These are phyloP conservation scores for Saturnispora sekii DNA, from an alignment of 805 yeast species.

Conservation along the genomic window DNA sequence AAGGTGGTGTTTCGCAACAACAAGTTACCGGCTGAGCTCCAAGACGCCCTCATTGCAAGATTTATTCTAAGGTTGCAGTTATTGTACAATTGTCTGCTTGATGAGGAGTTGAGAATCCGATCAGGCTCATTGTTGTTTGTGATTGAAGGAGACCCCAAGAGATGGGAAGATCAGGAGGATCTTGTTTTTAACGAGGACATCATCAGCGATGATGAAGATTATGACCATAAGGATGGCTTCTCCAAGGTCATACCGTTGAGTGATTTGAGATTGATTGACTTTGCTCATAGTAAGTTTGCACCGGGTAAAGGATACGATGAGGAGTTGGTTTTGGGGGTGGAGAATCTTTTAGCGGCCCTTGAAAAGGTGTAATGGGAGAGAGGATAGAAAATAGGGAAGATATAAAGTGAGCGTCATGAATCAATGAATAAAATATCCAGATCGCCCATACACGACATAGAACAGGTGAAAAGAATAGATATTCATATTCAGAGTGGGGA, in stretches of 20 bases:
- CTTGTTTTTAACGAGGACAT: slow-evolving; percentile 32
- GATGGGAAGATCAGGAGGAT: slow-evolving; percentile 35
- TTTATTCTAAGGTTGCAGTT: slow-evolving; percentile 54
- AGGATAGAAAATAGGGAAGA: neutral
- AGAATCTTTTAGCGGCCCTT: slow-evolving; percentile 42
- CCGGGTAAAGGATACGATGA: slow-evolving; percentile 65
- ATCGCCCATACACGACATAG: no score
- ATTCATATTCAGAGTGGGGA: no score
- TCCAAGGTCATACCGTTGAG: slow-evolving; percentile 38
- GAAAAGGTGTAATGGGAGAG: slow-evolving; percentile 17
- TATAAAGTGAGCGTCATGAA: no score
- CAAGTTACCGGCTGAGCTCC: slow-evolving; percentile 24
- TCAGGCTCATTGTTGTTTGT: slow-evolving; percentile 68
- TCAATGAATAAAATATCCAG: no score
- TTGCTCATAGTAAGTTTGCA: slow-evolving; percentile 70
- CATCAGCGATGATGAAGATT: slow-evolving; percentile 27
- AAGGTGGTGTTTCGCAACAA: slow-evolving; percentile 34
- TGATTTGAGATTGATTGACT: slow-evolving; percentile 65
- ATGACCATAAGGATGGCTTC: slow-evolving; percentile 19
- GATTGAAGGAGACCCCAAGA: slow-evolving; percentile 53
- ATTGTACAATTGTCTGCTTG: slow-evolving; percentile 53
- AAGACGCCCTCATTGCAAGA: slow-evolving; percentile 31
- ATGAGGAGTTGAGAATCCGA: slow-evolving; percentile 52
- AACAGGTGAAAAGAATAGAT: no score
- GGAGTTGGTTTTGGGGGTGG: slow-evolving; percentile 60